Percentiles rank a stretch among this genome's conserved stretches.
Evolutionary conservation across 352 stramenopile genomes (phyloP).

Genomic region (Halophytophthora batemanensis): DNA sequence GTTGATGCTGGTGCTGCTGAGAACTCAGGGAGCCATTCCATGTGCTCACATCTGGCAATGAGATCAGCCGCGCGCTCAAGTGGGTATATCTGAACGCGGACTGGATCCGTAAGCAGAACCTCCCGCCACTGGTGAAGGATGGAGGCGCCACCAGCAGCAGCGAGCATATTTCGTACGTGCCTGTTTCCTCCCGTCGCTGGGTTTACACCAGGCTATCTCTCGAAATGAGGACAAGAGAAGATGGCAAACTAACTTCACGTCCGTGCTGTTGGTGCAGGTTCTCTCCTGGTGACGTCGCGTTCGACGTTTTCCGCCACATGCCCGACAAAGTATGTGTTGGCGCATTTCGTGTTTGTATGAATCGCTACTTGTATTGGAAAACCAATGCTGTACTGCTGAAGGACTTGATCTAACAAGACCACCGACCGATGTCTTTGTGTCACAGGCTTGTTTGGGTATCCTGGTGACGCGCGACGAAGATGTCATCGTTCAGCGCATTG

Average conservation of each 20-base stretch:
- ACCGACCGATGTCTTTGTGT: neutral
- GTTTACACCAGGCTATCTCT: slow-evolving; percentile 2
- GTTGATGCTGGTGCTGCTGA: neutral
- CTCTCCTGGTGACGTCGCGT: slow-evolving; percentile 49
- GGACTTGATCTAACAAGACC: slow-evolving; percentile 1
- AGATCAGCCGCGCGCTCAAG: slow-evolving; percentile 75
- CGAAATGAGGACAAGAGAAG: neutral
- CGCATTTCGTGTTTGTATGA: neutral
- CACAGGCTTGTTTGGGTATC: slow-evolving; percentile 53
- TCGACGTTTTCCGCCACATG: slow-evolving; percentile 86
- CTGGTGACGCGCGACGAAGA: slow-evolving; percentile 54
- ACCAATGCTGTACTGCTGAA: neutral
- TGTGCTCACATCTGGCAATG: slow-evolving; percentile 62
- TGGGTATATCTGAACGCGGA: slow-evolving; percentile 87
- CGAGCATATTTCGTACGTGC: slow-evolving; percentile 38
- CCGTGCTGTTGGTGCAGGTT: slow-evolving; percentile 36
- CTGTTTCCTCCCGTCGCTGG: neutral
- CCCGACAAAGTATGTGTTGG: slow-evolving; percentile 62
- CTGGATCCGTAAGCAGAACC: slow-evolving; percentile 74
- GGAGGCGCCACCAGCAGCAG: slow-evolving; percentile 5
- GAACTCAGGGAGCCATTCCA: slow-evolving; percentile 56
- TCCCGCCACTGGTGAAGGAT: slow-evolving; percentile 41
- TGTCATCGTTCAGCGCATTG: slow-evolving; percentile 46
- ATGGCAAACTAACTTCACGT: neutral
- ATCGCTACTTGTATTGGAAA: neutral